Base-by-base conservation (phyloP, 441 rosid genomes). In the Adansonia grandidieri region DNA sequence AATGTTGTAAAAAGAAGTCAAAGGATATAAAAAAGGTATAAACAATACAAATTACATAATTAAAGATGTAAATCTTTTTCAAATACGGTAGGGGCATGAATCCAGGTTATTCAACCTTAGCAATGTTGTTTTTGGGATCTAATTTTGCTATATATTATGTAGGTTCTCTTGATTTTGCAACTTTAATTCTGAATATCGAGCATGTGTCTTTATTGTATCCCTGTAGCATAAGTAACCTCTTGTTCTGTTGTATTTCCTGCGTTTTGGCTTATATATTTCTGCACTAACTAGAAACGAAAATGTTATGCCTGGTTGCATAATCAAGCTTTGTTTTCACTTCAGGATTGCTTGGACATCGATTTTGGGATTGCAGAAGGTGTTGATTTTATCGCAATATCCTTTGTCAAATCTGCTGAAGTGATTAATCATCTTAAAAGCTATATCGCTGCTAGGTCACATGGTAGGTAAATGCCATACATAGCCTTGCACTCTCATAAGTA, bases 271-370 rank as follows among this genome's bases (percentile, higher is more conserved):
- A n/a, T 64, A 6, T 37, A 19, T 17, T 2, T 74, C 10, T 51
- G 5, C 19, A 10, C 28, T 15, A 60, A 65, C 19, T n/a, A 10
- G 75, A 62, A 68, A 42, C 19, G 44, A 53, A 76, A 22, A 11
- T 15, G 0, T 6, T 19, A 64, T 44, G 4, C 74, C 9, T 76
- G 19, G 22, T 74, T 81, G 82, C 54, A 74, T 79, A 67, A 72
- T 82, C 40, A 32, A 66, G 15, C 62, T 47, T 66, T 81, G 62
- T 32, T 57, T 64, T 20, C 47, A 70, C 77, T 82, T 70, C 92
- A 97, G 99, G 99, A 97, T 65, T 95, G 99, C 98, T 84, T 95
- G 83, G 99, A 97, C 85, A 97, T 97, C 60, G 98, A 97, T 83
- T 97, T 95, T 89, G 99, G 98, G 53, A 90, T 97, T 11, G 89